Evolutionary conservation across 2,329 filamentous ascomycete genomes (phyloP), one percentile per base, ranked within the genome.

Genomic region (Dactylonectria macrodidyma): DNA sequence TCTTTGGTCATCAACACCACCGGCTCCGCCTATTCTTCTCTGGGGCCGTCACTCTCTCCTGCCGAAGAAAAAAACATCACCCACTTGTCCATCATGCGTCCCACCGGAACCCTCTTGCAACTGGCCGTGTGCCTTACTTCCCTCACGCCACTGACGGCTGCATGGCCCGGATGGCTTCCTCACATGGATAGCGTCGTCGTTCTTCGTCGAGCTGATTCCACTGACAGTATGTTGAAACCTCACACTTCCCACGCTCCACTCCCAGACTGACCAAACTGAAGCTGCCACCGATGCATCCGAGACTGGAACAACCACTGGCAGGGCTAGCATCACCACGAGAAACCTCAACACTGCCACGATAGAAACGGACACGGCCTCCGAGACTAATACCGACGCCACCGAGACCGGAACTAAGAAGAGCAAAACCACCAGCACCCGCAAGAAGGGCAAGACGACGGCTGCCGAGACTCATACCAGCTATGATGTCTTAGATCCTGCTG

Each of bases 121-220:
- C 75, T 88, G 72, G 84, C 87, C 59, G 71, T 86, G 62, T 82
- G 89, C 71, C 81, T 90, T 16, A 80, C 80, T 50, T 84, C 88
- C 36, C 78, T 90, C 60, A 80, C 86, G 9, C 82, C 85, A 16
- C 71, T 88, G 24, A 84, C 84, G n/a, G 83, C 86, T 61, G 88
- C 85, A 64, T 90, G 88, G 88, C 85, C 88, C 22, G 80, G 78
- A 69, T 89, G 86, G 84, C 79, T 90, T 44, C 88, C 88, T 19
- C 83, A 87, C 12, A 55, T 85, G 41, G 85, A 90, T 70, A 76
- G 85, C 14, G 76, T 91, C 41, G 80, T 90, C 47, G 87, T 87
- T 57, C 84, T 87, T 57, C 84, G 87, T 67, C 82, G 83, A 69
- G 81, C 86, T 69, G 78, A 80, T 51, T 77, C 71, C 34, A 66